Conservation (phyloP, 306 rosid species). For the Lupinus albus region DNA sequence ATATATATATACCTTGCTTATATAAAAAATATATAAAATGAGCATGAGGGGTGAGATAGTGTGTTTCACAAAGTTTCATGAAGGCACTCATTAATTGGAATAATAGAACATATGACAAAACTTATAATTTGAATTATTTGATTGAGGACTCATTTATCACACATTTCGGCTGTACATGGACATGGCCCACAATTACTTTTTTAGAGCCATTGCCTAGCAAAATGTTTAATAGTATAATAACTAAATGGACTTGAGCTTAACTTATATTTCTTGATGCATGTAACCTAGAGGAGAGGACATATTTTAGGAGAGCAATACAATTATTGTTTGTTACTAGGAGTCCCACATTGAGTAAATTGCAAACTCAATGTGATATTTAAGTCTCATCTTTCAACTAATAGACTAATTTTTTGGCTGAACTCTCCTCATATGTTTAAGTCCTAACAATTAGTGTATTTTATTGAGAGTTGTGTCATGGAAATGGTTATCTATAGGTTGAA, state of each 20-base stretch:
- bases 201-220: slow-evolving; percentile 12
- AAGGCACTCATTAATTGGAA: slow-evolving; percentile 33
- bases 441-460: too few relatives aligned
- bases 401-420: too few relatives aligned
- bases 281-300: slow-evolving; percentile 7
- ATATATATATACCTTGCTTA: too few relatives aligned
- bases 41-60: slow-evolving; percentile 1
- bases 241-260: neutral
- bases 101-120: slow-evolving; percentile 25
- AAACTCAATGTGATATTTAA: too few relatives aligned
- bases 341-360: too few relatives aligned
- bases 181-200: slow-evolving; percentile 46
- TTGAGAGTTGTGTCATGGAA: too few relatives aligned
- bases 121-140: slow-evolving; percentile 39
- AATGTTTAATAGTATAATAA: slow-evolving; percentile 11
- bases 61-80: slow-evolving; percentile 22
- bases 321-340: slow-evolving; percentile 5
- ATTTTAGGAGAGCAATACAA: slow-evolving; percentile 15
- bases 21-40: too few relatives aligned
- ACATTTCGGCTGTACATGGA: slow-evolving; percentile 38
- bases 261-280: slow-evolving; percentile 40
- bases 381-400: too few relatives aligned
- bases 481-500: too few relatives aligned
- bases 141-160: slow-evolving; percentile 37
- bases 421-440: too few relatives aligned